A percentile compares a stretch with the other conserved stretches of the same genome.
phyloP scores from a whole-genome alignment of 257 asterid genomes.

The Nicotiana knightiana region DNA sequence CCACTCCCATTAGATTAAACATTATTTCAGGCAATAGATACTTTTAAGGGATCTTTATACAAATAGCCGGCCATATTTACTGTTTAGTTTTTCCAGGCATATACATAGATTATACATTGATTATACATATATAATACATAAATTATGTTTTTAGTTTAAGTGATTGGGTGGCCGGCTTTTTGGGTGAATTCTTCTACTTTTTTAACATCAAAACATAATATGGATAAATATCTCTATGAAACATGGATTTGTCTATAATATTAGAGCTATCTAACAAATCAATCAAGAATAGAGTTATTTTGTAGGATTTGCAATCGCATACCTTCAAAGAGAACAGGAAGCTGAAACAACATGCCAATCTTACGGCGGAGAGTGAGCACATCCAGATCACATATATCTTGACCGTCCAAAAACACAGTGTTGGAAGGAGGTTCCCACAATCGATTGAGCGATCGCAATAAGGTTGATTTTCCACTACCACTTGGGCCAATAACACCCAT shows the following conservation, averaged over 20 bases:
- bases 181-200: too few species aligned
- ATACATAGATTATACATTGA: too few species aligned
- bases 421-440: conserved; percentile 67
- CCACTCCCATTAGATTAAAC: too few species aligned
- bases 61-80: too few species aligned
- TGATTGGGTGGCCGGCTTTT: too few species aligned
- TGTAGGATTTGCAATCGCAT: not conserved
- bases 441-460: conserved; percentile 63
- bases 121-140: too few species aligned
- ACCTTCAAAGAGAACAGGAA: conserved; percentile 77
- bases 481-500: conserved; percentile 84
- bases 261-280: not conserved
- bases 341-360: conserved; percentile 76
- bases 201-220: too few species aligned
- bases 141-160: too few species aligned
- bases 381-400: conserved; percentile 53
- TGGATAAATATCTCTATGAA: too few species aligned
- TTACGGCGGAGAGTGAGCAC: conserved; percentile 58
- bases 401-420: conserved; percentile 58
- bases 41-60: too few species aligned
- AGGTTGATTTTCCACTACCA: conserved; percentile 78
- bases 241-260: not conserved
- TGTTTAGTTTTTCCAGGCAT: too few species aligned
- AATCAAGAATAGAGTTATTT: not conserved
- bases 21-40: too few species aligned